Percentiles rank a stretch among this genome's conserved stretches.
These are phyloP conservation scores for Metschnikowia arizonensis DNA, from an alignment of 805 yeast species.

Conservation along the genomic window DNA sequence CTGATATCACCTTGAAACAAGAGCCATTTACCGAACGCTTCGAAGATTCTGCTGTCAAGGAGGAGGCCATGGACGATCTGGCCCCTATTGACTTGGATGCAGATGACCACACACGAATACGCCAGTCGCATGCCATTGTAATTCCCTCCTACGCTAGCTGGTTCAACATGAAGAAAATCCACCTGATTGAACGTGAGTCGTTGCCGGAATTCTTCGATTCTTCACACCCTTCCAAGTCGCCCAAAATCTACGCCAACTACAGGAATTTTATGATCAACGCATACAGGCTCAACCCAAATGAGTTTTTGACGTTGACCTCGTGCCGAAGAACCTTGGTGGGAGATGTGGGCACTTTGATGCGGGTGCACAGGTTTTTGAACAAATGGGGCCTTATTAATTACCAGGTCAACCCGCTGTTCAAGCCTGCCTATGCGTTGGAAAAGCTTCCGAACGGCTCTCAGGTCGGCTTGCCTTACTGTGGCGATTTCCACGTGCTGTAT, in stretches of 20 bases:
- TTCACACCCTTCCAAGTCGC: constrained; percentile 71
- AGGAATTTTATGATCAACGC: constrained; percentile 88
- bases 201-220: constrained; percentile 84
- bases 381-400: constrained; percentile 94
- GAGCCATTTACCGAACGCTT: neutral
- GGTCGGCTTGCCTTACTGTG: constrained; percentile 64
- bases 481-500: constrained; percentile 68
- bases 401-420: constrained; percentile 77
- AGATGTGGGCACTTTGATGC: constrained; percentile 83
- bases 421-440: constrained; percentile 60
- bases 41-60: neutral
- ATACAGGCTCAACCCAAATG: constrained; percentile 83
- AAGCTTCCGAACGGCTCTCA: constrained; percentile 39
- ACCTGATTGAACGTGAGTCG: constrained; percentile 75
- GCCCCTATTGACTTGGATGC: constrained; percentile 13
- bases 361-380: constrained; percentile 77
- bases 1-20: neutral
- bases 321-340: constrained; percentile 87
- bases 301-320: constrained; percentile 84
- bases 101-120: constrained; percentile 19
- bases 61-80: neutral
- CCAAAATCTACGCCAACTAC: constrained; percentile 72
- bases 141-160: constrained; percentile 86
- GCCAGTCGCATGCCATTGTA: constrained; percentile 79
- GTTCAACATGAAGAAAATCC: constrained; percentile 72